phyloP scores from a whole-genome alignment of 345 rosid genomes.

The Acer saccharum region DNA sequence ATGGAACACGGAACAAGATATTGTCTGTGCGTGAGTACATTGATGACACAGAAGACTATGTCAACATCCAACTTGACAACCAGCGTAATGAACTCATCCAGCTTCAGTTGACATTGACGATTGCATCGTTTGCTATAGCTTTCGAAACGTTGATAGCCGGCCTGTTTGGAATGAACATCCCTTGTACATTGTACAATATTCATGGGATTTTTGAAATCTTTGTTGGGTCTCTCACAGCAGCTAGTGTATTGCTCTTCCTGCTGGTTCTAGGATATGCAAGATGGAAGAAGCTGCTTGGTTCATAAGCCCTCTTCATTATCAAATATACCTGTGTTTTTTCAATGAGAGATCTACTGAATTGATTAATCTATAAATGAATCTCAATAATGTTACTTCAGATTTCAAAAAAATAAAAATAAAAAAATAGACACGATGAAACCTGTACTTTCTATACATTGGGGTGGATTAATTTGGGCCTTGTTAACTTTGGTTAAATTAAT shows the following conservation, averaged over 20 bases:
- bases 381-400: not conserved
- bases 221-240: constrained; percentile 51
- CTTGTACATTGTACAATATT: constrained; percentile 34
- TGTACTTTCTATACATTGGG: too few relatives aligned
- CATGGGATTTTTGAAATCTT: constrained; percentile 56
- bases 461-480: too few relatives aligned
- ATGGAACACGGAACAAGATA: constrained; percentile 91
- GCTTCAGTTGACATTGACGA: constrained; percentile 74
- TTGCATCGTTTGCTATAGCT: constrained; percentile 78
- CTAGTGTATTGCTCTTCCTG: constrained; percentile 61
- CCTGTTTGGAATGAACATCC: constrained; percentile 82
- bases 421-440: too few relatives aligned
- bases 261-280: constrained; percentile 84
- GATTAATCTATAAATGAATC: not conserved
- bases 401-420: too few relatives aligned
- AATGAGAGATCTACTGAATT: not conserved
- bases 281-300: constrained; percentile 91
- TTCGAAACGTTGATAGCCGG: constrained; percentile 65
- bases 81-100: constrained; percentile 93
- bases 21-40: constrained; percentile 92
- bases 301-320: constrained; percentile 27
- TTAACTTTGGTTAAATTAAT: too few relatives aligned
- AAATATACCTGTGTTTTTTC: not conserved
- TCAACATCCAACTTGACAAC: constrained; percentile 86
- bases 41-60: constrained; percentile 93